Evolutionary conservation across 2,329 filamentous ascomycete species (phyloP), one percentile per base, ranked within the genome.

Genomic region (Dactylonectria estremocensis): DNA sequence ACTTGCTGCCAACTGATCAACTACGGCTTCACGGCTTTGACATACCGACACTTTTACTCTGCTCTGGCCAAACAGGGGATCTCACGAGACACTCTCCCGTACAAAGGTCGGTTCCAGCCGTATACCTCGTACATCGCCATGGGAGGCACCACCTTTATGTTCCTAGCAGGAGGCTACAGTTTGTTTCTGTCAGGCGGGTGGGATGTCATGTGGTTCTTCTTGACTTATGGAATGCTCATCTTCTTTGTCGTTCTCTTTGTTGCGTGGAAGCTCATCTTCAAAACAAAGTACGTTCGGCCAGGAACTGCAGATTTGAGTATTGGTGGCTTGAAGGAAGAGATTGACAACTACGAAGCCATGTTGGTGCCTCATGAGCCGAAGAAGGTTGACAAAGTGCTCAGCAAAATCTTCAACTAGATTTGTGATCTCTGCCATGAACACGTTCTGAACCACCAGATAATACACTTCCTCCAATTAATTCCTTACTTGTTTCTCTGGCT

Each of bases 331-430:
- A 67, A 63, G 43, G 65, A 68, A 14, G 67, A 72, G 31, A 72
- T 72, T 59, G 69, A 72, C 14, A 63, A 61, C 37, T 72, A 72
- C 14, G 68, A 72, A 49, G 55, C 65, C 11, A n/a, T 68, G 2
- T 61, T 55, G 14, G n/a, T 33, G 6, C 50, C 55, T 37, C 35
- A 50, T 13, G 33, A 35, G 18, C 9, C 46, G n/a, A 56, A 56
- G 5, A 64, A 61, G 35, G 50, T 53, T 14, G 61, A 37, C 1
- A 28, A 20, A 22, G 11, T 59, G 4, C 16, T 64, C 2, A 33
- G 54, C 4, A 64, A 48, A 31, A 40, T 64, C 1, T 64, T 64
- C 22, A 43, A 43, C n/a, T 43, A 18, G 16, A 18, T 1, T 40
- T 28, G n/a, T 7, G 24, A 7, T 28, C 24, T 28, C 24, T 28